Base-by-base conservation (phyloP, 257 asterid genomes). In the Nicotiana noctiflora region DNA sequence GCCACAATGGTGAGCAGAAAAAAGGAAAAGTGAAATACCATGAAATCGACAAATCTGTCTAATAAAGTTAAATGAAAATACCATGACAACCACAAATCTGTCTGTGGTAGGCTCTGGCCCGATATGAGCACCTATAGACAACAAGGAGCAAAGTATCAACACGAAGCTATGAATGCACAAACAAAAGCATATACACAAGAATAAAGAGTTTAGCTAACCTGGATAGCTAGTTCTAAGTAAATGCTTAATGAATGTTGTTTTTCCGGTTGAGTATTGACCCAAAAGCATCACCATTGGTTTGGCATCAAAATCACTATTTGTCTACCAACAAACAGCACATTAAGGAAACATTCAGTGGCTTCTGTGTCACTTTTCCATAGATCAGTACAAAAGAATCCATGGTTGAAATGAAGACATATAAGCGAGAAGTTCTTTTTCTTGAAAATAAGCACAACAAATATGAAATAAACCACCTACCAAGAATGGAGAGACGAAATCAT, bases 61-160 rank as follows among this genome's bases (percentile, higher is more conserved):
- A 40, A 72, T 9, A 72, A 49, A 15, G 78, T 46, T 2, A 72
- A 53, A 19, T 66, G 68, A 79, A 46, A 79, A 15, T 91, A 96
- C 99, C 98, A 94, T 96, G 83, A 94, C 99, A 80, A 94, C 98
- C 78, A 96, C 98, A 88, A 96, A 96, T 96, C 99, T 92, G 86
- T 96, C 99, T 0, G 99, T 96, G 25, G 99, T 96, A 59, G 99
- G 99, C 90, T 96, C 98, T 52, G 99, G 99, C 80, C 99, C 99
- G 82, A 96, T 96, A 81, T 94, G 99, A 87, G 98, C 98, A 76
- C 98, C 99, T 93, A 87, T 77, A 59, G 25, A 78, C 32, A 81
- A 11, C 80, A 81, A 52, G 31, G 60, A 21, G 19, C 67, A 57
- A 61, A 82, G 9, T n/a, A 77, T 74, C 74, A 68, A 84, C 5